These are phyloP conservation scores for Omphalotus olearius DNA, from an alignment of 1,284 basidiomycete species.

Conservation along the genomic window DNA sequence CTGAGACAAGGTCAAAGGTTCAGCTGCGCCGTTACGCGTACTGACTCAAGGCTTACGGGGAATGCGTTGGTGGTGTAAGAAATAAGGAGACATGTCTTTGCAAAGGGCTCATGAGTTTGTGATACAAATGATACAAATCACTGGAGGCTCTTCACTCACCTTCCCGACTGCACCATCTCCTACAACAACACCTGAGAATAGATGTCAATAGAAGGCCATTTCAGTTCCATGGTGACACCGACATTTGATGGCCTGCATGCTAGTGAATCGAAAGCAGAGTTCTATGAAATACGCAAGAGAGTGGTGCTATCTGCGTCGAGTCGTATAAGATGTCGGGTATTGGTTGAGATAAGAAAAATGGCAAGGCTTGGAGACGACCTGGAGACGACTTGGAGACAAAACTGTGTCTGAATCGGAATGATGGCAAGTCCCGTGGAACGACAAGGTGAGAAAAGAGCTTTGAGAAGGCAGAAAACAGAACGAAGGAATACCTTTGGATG, in stretches of 20 bases:
- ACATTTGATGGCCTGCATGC: conserved; percentile 75
- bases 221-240: conserved; percentile 20
- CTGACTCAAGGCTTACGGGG: conserved; percentile 57
- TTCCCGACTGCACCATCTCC: conserved; percentile 99
- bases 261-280: conserved; percentile 17
- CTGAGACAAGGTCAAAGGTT: conserved; percentile 31
- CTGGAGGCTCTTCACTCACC: conserved; percentile 44
- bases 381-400: conserved; percentile 2
- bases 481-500: too few relatives aligned
- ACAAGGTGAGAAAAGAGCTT: too few relatives aligned
- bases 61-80: conserved; percentile 97
- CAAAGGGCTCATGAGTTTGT: conserved; percentile 3
- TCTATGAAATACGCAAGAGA: conserved; percentile 6
- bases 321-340: conserved; percentile 7
- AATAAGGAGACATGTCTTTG: conserved; percentile 91
- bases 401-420: conserved; percentile 4
- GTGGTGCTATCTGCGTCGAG: conserved; percentile 3
- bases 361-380: background rate
- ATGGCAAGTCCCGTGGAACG: background rate
- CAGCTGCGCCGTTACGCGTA: conserved; percentile 7
- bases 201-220: conserved; percentile 24
- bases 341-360: conserved; percentile 4
- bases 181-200: conserved; percentile 84
- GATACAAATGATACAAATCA: background rate
- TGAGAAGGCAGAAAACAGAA: too few relatives aligned